phyloP scores from a whole-genome alignment of 768 basidiomycete species.

The Mycena venus region DNA sequence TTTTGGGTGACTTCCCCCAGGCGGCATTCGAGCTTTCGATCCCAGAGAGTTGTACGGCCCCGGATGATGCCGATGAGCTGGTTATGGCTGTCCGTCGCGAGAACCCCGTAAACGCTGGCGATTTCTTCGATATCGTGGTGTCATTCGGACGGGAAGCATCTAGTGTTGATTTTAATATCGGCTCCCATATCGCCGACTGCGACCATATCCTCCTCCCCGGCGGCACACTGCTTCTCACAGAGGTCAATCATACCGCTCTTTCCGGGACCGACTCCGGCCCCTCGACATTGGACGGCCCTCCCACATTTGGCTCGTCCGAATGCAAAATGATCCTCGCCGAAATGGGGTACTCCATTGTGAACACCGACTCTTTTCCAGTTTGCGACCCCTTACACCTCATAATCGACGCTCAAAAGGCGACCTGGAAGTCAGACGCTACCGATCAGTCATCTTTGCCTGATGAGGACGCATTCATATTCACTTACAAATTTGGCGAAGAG shows the following conservation, averaged over 20 bases:
- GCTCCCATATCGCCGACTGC: neutral
- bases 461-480: slow-evolving; percentile 8
- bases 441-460: neutral
- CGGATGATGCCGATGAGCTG: neutral
- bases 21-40: slow-evolving; percentile 2
- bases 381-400: neutral
- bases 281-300: neutral
- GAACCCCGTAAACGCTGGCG: neutral
- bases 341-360: neutral
- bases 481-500: neutral
- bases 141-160: neutral
- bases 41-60: neutral
- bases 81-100: neutral
- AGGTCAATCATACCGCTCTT: neutral
- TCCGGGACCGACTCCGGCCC: neutral
- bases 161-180: neutral
- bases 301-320: neutral
- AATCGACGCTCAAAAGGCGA: slow-evolving; percentile 5
- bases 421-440: neutral
- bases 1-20: neutral
- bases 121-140: slow-evolving; percentile 5
- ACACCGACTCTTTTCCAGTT: neutral
- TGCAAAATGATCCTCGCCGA: no score
- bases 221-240: slow-evolving; percentile 2
- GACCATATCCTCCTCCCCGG: slow-evolving; percentile 13